A percentile compares a stretch with the other conserved stretches of the same genome.
These are phyloP conservation scores for Aspergillus steynii DNA, from an alignment of 495 filamentous ascomycete genomes.

Conservation along the genomic window DNA sequence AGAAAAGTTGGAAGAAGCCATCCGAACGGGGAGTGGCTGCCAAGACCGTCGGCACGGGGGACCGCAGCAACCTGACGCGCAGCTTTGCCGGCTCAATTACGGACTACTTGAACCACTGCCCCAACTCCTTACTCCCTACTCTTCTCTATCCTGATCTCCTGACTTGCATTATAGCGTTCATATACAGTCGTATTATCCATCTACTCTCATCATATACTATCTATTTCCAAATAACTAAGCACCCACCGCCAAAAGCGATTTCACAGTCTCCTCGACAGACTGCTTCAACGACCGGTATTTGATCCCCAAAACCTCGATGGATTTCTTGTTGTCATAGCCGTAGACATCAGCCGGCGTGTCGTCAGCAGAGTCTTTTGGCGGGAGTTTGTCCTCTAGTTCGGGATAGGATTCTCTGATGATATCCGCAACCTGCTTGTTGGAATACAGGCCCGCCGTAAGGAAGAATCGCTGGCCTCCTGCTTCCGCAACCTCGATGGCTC, in stretches of 20 bases:
- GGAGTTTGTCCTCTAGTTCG: constrained; percentile 61
- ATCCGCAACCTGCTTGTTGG: constrained; percentile 65
- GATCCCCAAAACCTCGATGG: constrained; percentile 58
- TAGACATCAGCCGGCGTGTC: constrained; percentile 43
- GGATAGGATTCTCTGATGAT: constrained; percentile 65
- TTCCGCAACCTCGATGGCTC: constrained; percentile 64
- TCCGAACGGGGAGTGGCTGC: constrained; percentile 6
- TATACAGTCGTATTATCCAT: neutral
- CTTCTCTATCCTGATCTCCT: neutral
- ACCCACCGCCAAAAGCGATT: constrained; percentile 51
- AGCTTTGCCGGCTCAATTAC: neutral
- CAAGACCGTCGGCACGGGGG: constrained; percentile 21
- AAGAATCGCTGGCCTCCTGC: constrained; percentile 74
- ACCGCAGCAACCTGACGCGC: constrained; percentile 10
- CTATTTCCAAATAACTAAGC: constrained; percentile 21
- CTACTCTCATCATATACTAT: neutral
- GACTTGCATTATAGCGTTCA: neutral
- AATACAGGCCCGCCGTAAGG: constrained; percentile 60
- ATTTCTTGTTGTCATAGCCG: constrained; percentile 53
- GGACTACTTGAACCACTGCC: too few species aligned
- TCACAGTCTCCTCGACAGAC: constrained; percentile 57
- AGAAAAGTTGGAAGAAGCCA: constrained; percentile 39
- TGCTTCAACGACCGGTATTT: constrained; percentile 55
- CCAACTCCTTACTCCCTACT: too few species aligned
- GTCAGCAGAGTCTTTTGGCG: constrained; percentile 43